A percentile compares a stretch with the other conserved stretches of the same genome.
Conservation (phyloP, 108 stramenopile genomes). For the Epithemia pelagica region DNA sequence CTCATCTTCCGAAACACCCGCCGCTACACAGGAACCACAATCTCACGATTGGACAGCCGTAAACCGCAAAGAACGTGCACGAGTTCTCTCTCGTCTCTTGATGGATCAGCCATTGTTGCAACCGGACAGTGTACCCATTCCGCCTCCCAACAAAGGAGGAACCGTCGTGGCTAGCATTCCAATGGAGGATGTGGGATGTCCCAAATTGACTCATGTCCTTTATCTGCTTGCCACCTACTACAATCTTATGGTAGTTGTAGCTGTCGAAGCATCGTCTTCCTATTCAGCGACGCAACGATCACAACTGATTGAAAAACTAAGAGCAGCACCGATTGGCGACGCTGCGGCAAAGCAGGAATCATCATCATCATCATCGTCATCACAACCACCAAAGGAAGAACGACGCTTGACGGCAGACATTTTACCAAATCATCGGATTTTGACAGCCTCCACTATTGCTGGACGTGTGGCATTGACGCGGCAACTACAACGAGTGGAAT, state of each 20-base stretch:
- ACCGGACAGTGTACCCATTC: not conserved
- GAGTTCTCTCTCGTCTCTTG: constrained; percentile 10
- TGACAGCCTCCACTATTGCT: constrained; percentile 7
- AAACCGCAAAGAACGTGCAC: constrained; percentile 21
- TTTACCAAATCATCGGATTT: constrained; percentile 18
- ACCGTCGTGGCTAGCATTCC: constrained; percentile 16
- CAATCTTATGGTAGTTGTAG: constrained; percentile 16
- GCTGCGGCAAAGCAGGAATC: not conserved
- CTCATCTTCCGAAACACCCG: not conserved
- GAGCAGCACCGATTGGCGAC: not conserved
- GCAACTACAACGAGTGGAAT: constrained; percentile 13
- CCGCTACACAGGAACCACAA: not conserved
- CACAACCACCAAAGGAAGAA: not conserved
- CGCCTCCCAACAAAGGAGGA: constrained; percentile 18
- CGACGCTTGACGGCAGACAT: constrained; percentile 3
- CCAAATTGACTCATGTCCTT: constrained; percentile 12
- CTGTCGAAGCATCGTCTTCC: not conserved
- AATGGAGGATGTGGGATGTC: constrained; percentile 10
- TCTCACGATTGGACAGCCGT: not conserved
- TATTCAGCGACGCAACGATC: not conserved
- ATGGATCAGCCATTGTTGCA: not conserved
- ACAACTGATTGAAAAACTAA: not conserved
- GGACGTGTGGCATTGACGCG: constrained; percentile 22
- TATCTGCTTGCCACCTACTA: constrained; percentile 22
- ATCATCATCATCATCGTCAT: not conserved